Evolutionary conservation across 495 filamentous ascomycete genomes (phyloP).

Genomic region (Aspergillus biplanus): DNA sequence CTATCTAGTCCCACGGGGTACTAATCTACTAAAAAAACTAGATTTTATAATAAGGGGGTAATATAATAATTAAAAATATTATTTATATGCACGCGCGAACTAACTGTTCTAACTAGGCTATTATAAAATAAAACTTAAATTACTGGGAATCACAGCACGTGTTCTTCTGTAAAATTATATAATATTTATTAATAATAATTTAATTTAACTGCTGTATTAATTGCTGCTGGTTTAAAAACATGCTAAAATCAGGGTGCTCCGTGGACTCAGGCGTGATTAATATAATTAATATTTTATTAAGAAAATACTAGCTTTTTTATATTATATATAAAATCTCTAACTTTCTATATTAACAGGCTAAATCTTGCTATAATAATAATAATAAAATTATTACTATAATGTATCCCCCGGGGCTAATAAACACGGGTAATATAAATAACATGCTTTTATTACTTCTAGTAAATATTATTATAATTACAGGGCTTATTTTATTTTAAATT

Average conservation of each 20-base stretch:
- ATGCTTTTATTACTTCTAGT: neutral
- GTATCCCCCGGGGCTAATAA: neutral
- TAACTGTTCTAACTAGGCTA: neutral
- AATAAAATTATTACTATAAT: neutral
- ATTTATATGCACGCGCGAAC: neutral
- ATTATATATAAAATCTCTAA: neutral
- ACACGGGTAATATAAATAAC: conserved; percentile 4
- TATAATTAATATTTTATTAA: neutral
- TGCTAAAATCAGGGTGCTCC: neutral
- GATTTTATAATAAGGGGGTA: neutral
- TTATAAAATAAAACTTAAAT: neutral
- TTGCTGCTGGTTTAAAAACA: conserved; percentile 1
- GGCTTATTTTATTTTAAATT: neutral
- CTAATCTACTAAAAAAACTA: neutral
- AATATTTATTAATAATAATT: conserved; percentile 1
- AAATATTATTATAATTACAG: neutral
- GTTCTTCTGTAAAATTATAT: conserved; percentile 2
- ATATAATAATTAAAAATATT: neutral
- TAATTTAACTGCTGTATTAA: neutral
- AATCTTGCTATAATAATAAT: neutral
- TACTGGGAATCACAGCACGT: neutral
- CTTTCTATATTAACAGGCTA: neutral
- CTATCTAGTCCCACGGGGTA: neutral
- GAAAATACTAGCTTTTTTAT: neutral
- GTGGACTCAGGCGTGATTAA: neutral